Conservation (phyloP, 805 yeast genomes). For the Osmozyma mogii region DNA sequence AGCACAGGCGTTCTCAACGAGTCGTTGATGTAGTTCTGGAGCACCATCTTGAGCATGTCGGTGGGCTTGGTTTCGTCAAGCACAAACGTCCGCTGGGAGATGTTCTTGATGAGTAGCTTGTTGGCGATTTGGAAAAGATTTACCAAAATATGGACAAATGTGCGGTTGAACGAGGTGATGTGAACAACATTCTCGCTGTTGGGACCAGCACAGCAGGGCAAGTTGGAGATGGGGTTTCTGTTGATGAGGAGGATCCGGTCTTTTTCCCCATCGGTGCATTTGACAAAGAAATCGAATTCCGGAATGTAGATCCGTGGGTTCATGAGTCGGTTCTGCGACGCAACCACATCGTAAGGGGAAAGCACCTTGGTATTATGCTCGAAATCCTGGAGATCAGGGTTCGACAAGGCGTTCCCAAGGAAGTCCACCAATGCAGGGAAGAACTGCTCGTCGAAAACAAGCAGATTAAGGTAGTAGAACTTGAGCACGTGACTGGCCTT, state of each 20-base stretch:
- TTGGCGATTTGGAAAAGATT: conserved; percentile 51
- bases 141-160: conserved; percentile 40
- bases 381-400: conserved; percentile 23
- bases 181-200: conserved; percentile 20
- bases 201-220: conserved; percentile 20
- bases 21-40: conserved; percentile 51
- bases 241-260: conserved; percentile 22
- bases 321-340: conserved; percentile 32
- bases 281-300: conserved; percentile 29
- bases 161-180: conserved; percentile 24
- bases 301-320: conserved; percentile 29
- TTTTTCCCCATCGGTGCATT: conserved; percentile 17
- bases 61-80: conserved; percentile 59
- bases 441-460: conserved; percentile 68
- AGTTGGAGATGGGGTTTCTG: conserved; percentile 17
- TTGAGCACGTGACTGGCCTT: conserved; percentile 71
- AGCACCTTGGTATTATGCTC: conserved; percentile 9
- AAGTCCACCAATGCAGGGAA: conserved; percentile 27
- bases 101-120: conserved; percentile 51
- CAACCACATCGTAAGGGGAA: conserved; percentile 24
- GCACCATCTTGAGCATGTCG: conserved; percentile 47
- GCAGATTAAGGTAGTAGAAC: conserved; percentile 61
- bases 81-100: conserved; percentile 62
- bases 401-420: conserved; percentile 28
- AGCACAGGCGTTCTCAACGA: conserved; percentile 62